phyloP scores from a whole-genome alignment of 2,329 filamentous ascomycete species.

The Ophiocordyceps robertsii region DNA sequence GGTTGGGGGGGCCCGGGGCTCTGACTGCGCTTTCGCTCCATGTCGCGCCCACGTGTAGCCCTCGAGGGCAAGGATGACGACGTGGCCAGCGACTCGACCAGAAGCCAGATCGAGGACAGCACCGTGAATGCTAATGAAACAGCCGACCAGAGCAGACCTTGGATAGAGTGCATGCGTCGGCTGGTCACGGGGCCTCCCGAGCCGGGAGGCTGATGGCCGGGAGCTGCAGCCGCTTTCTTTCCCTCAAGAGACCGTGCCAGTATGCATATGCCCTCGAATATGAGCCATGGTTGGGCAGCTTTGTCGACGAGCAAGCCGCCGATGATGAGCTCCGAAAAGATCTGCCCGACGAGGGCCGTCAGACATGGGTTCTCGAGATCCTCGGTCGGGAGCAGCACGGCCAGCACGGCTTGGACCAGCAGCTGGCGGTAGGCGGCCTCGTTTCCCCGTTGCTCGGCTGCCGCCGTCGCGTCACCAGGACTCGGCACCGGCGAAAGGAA shows the following conservation, averaged over 20 bases:
- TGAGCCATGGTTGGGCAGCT: constrained; percentile 73
- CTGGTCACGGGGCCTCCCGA: neutral
- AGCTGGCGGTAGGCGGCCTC: constrained; percentile 79
- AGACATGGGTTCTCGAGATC: constrained; percentile 82
- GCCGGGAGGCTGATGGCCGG: neutral
- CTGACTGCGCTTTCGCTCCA: neutral
- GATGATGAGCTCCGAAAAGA: constrained; percentile 81
- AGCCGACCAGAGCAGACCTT: constrained; percentile 39
- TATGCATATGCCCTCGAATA: constrained; percentile 76
- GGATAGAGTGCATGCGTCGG: constrained; percentile 22
- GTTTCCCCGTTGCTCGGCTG: constrained; percentile 54
- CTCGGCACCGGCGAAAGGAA: constrained; percentile 66
- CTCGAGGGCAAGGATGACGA: constrained; percentile 54
- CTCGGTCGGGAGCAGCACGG: constrained; percentile 78
- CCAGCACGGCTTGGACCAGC: constrained; percentile 69
- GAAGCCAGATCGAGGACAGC: constrained; percentile 51
- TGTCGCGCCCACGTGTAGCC: constrained; percentile 4
- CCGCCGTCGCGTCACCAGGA: constrained; percentile 32
- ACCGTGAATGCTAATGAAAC: constrained; percentile 41
- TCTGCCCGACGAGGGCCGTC: constrained; percentile 69
- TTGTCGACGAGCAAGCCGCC: constrained; percentile 70
- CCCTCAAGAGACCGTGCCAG: constrained; percentile 31
- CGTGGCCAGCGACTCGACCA: constrained; percentile 49
- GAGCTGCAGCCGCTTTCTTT: constrained; percentile 10
- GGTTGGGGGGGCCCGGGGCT: constrained; percentile 5